These are phyloP conservation scores for Phaeosphaeriaceae sp. DNA, from an alignment of 2,329 filamentous ascomycete species.

Conservation along the genomic window DNA sequence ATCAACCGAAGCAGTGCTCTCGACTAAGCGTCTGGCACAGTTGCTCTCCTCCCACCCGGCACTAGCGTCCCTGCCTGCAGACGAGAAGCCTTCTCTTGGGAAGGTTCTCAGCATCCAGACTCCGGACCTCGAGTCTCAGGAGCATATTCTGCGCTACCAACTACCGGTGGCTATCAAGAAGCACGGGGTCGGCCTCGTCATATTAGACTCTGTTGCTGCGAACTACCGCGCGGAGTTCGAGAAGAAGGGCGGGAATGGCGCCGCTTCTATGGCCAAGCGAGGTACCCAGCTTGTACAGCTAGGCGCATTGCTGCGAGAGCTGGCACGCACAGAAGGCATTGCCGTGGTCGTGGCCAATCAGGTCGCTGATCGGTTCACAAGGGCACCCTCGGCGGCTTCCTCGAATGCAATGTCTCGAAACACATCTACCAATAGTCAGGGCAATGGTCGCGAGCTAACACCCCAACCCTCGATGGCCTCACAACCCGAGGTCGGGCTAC, in stretches of 20 bases:
- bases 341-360: slow-evolving; percentile 95
- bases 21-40: slow-evolving; percentile 82
- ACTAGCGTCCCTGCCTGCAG: slow-evolving; percentile 56
- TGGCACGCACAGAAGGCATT: slow-evolving; percentile 77
- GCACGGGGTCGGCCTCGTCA: slow-evolving; percentile 79
- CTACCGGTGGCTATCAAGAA: slow-evolving; percentile 83
- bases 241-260: slow-evolving; percentile 54
- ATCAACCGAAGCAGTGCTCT: slow-evolving; percentile 86
- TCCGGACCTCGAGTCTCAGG: slow-evolving; percentile 90
- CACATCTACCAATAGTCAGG: slow-evolving; percentile 38
- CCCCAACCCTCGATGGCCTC: slow-evolving; percentile 18
- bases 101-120: slow-evolving; percentile 81
- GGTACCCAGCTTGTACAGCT: slow-evolving; percentile 79
- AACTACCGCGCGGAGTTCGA: slow-evolving; percentile 95
- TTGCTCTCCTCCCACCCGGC: slow-evolving; percentile 74
- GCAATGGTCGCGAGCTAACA: slow-evolving; percentile 18
- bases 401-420: slow-evolving; percentile 39
- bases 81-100: slow-evolving; percentile 71
- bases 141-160: slow-evolving; percentile 93
- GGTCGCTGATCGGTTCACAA: slow-evolving; percentile 84
- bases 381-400: slow-evolving; percentile 22
- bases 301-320: slow-evolving; percentile 75
- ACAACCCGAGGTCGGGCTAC: slow-evolving; percentile 30
- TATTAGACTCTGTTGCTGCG: slow-evolving; percentile 91
- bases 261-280: slow-evolving; percentile 72